Evolutionary conservation across 2,329 filamentous ascomycete genomes (phyloP).

Genomic region (Aspergillus ochraceoroseus): DNA sequence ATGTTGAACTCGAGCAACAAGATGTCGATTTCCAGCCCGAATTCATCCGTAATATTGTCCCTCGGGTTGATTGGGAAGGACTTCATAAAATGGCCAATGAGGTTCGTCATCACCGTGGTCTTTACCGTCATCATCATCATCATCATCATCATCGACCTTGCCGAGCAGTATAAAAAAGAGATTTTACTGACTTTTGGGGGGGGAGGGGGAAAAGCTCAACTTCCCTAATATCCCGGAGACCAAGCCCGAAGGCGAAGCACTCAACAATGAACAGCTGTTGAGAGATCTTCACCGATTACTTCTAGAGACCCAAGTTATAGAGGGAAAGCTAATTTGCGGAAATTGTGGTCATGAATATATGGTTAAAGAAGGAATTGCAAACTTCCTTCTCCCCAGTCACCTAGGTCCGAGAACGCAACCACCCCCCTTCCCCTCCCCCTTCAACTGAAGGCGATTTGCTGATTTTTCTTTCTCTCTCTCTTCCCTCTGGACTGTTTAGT

Average conservation of each 20-base stretch:
- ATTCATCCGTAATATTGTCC: slow-evolving; percentile 78
- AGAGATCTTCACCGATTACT: slow-evolving; percentile 75
- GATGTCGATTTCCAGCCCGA: slow-evolving; percentile 75
- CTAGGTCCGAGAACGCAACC: slow-evolving; percentile 49
- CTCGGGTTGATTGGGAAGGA: slow-evolving; percentile 82
- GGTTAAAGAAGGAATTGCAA: slow-evolving; percentile 92
- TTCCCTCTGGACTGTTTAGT: slow-evolving; percentile 6
- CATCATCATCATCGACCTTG: too few species aligned
- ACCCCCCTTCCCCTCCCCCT: too few species aligned
- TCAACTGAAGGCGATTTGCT: too few species aligned
- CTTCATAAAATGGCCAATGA: slow-evolving; percentile 70
- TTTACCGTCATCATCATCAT: not conserved
- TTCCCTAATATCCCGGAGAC: slow-evolving; percentile 67
- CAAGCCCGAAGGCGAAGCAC: slow-evolving; percentile 59
- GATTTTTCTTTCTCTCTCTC: not conserved
- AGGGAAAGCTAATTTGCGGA: slow-evolving; percentile 84
- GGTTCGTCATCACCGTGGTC: too few species aligned
- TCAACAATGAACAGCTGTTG: slow-evolving; percentile 63
- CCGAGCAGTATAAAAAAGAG: not conserved
- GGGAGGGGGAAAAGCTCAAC: slow-evolving; percentile 64
- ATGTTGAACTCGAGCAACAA: slow-evolving; percentile 82
- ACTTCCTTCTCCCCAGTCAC: slow-evolving; percentile 91
- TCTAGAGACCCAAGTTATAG: slow-evolving; percentile 81
- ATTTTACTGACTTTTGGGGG: slow-evolving; percentile 13
- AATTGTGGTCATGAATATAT: slow-evolving; percentile 92